These are phyloP conservation scores for Calonectria pseudoreteaudii DNA, from an alignment of 2,329 filamentous ascomycete species.

Conservation along the genomic window DNA sequence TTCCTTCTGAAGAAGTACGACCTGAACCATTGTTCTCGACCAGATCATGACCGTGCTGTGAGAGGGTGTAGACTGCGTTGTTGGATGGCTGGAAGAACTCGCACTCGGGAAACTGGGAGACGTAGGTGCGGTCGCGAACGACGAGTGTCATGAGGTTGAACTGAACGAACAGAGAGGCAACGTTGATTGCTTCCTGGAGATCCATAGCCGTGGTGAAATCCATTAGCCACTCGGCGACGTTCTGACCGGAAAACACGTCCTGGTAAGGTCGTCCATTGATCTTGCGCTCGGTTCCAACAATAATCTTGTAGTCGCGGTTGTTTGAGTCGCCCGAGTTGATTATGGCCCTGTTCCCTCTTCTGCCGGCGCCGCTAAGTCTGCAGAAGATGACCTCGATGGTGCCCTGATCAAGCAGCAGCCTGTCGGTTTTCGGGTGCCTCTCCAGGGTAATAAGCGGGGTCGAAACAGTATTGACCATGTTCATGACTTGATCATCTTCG, in stretches of 20 bases:
- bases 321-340: background rate
- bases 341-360: conserved; percentile 83
- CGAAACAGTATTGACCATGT: conserved; percentile 81
- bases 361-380: conserved; percentile 84
- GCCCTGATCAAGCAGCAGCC: conserved; percentile 85
- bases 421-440: conserved; percentile 84
- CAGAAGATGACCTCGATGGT: conserved; percentile 96
- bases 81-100: conserved; percentile 87
- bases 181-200: conserved; percentile 83
- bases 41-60: conserved; percentile 81
- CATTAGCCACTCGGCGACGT: conserved; percentile 92
- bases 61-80: conserved; percentile 85
- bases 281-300: conserved; percentile 75
- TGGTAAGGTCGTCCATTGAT: conserved; percentile 79
- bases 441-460: conserved; percentile 92
- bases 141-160: conserved; percentile 84
- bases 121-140: conserved; percentile 75
- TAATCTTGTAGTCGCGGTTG: conserved; percentile 58
- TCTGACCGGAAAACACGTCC: conserved; percentile 92
- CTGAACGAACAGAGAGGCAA: conserved; percentile 86
- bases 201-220: conserved; percentile 97
- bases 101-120: conserved; percentile 68
- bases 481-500: conserved; percentile 89
- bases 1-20: conserved; percentile 71
- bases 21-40: conserved; percentile 64